A percentile compares a stretch with the other conserved stretches of the same genome.
Conservation (phyloP, 2,329 filamentous ascomycete genomes). For the Chalaropsis ovoidea region DNA sequence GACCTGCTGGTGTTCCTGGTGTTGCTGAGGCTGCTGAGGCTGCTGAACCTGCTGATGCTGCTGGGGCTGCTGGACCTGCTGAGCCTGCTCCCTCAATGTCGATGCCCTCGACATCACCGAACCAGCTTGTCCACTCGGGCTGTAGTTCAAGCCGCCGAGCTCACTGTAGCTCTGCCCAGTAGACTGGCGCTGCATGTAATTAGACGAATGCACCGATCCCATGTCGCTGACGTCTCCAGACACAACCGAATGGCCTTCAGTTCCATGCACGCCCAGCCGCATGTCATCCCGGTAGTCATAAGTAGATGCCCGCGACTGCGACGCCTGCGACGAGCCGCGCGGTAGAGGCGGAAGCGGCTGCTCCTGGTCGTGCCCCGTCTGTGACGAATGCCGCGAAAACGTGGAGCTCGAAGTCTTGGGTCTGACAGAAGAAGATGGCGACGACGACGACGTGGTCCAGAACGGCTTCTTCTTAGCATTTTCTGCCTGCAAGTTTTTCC, state of each 20-base stretch:
- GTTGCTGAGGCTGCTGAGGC: background rate
- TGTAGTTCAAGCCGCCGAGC: background rate
- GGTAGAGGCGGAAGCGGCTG: background rate
- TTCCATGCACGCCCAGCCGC: background rate
- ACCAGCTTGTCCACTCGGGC: background rate
- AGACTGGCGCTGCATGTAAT: background rate
- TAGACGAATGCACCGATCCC: background rate
- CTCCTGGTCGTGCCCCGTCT: background rate
- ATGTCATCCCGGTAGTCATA: background rate
- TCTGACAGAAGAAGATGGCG: background rate
- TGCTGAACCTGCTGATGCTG: background rate
- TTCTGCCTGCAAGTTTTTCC: constrained; percentile 52
- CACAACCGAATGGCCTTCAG: background rate
- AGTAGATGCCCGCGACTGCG: background rate
- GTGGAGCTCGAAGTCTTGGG: background rate
- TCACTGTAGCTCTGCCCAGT: constrained; percentile 2
- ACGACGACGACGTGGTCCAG: background rate
- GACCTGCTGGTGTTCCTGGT: background rate
- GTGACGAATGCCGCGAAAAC: background rate
- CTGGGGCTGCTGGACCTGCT: background rate
- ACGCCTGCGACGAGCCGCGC: background rate
- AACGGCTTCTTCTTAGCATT: constrained; percentile 4
- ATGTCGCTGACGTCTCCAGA: background rate
- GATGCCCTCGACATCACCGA: background rate
- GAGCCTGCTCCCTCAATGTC: background rate